These are phyloP conservation scores for Penicillium pancosmium DNA, from an alignment of 495 filamentous ascomycete species.

Conservation along the genomic window DNA sequence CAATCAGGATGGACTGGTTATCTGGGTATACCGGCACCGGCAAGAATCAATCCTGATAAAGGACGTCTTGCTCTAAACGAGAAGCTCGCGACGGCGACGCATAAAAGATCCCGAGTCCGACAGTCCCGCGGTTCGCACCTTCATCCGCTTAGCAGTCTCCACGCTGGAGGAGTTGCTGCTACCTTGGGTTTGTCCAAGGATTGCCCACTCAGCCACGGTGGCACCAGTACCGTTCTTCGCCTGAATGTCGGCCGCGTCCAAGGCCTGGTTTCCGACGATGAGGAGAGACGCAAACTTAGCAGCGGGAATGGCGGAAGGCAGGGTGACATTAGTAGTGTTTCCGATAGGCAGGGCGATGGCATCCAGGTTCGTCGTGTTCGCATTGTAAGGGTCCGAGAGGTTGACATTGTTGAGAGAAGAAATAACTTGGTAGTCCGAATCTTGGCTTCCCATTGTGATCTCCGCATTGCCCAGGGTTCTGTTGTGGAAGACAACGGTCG, in stretches of 20 bases:
- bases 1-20: not conserved
- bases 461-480: conserved; percentile 27
- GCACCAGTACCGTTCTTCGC: conserved; percentile 56
- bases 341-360: conserved; percentile 41
- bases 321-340: conserved; percentile 52
- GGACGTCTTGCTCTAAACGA: not conserved
- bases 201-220: conserved; percentile 74
- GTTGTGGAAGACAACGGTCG: conserved; percentile 60
- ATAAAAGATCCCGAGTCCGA: conserved; percentile 14
- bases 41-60: not conserved
- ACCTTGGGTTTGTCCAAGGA: conserved; percentile 42
- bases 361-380: conserved; percentile 27
- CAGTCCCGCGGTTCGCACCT: conserved; percentile 14
- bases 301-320: conserved; percentile 36
- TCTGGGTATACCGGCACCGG: not conserved
- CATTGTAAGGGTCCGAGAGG: conserved; percentile 42
- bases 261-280: conserved; percentile 50
- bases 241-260: conserved; percentile 46
- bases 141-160: conserved; percentile 17
- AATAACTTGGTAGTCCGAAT: conserved; percentile 21
- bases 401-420: conserved; percentile 30
- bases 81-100: conserved; percentile 14
- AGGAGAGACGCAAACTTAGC: conserved; percentile 49
- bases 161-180: conserved; percentile 5
- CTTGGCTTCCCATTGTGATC: conserved; percentile 4